phyloP scores from a whole-genome alignment of 2,329 filamentous ascomycete genomes.

The Paraconiothyrium sp. region DNA sequence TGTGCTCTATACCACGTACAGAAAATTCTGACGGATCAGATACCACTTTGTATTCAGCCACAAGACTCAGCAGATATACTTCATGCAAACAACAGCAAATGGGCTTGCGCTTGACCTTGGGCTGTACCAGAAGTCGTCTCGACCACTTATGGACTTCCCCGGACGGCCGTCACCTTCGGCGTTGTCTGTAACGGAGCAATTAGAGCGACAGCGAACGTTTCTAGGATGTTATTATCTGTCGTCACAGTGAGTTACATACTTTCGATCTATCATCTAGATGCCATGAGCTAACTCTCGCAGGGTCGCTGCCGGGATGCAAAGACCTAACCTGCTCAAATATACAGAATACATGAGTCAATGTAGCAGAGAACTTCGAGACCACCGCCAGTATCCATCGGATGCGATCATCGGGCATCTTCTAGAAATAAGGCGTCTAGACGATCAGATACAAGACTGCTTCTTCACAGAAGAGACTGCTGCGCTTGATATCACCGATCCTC shows the following conservation, averaged over 20 bases:
- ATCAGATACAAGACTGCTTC: conserved; percentile 43
- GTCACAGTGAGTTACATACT: conserved; percentile 34
- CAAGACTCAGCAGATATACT: conserved; percentile 46
- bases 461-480: conserved; percentile 31
- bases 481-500: conserved; percentile 37
- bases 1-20: background rate
- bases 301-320: conserved; percentile 39
- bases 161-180: conserved; percentile 25
- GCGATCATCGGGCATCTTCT: conserved; percentile 35
- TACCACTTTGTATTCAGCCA: conserved; percentile 49
- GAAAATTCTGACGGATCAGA: conserved; percentile 29
- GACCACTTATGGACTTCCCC: conserved; percentile 26
- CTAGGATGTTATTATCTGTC: conserved; percentile 48
- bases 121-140: conserved; percentile 32
- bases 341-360: conserved; percentile 41
- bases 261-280: too few relatives aligned
- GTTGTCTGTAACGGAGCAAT: conserved; percentile 26
- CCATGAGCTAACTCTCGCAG: conserved; percentile 22
- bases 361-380: conserved; percentile 28
- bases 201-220: conserved; percentile 42
- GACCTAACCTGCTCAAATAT: conserved; percentile 44
- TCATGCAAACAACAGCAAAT: conserved; percentile 42
- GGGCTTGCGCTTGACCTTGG: conserved; percentile 45
- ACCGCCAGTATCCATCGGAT: conserved; percentile 39
- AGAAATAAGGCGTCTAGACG: conserved; percentile 41